These are phyloP conservation scores for Pseudocercospora fijiensis DNA, from an alignment of 2,329 filamentous ascomycete species.

Conservation along the genomic window DNA sequence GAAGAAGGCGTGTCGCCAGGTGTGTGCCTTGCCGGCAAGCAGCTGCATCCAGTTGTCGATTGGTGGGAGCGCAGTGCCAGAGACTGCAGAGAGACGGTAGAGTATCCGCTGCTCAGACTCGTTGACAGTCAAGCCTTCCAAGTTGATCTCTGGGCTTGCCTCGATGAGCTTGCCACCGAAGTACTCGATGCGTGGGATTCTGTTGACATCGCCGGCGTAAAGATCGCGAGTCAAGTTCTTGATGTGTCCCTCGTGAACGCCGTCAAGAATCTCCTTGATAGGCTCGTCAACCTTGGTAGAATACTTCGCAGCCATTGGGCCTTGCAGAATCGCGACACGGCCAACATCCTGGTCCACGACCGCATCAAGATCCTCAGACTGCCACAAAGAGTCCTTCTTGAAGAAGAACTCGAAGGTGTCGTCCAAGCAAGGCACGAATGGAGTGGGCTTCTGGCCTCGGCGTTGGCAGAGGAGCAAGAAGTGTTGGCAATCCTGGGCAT, in stretches of 20 bases:
- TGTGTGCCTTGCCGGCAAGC: constrained; percentile 79
- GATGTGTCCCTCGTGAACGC: constrained; percentile 87
- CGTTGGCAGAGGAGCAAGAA: constrained; percentile 91
- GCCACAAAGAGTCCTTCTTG: constrained; percentile 99
- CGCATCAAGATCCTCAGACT: constrained; percentile 94
- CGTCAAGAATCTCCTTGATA: constrained; percentile 89
- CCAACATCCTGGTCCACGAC: constrained; percentile 95
- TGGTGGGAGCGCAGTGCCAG: constrained; percentile 72
- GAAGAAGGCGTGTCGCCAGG: constrained; percentile 93
- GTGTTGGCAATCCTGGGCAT: constrained; percentile 96
- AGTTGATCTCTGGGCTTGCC: constrained; percentile 67
- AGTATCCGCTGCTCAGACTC: constrained; percentile 77
- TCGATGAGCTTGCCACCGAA: constrained; percentile 87
- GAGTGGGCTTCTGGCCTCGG: constrained; percentile 90
- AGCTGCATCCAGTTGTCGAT: constrained; percentile 83
- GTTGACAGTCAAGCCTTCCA: constrained; percentile 82
- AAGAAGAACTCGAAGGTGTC: constrained; percentile 99
- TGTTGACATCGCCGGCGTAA: constrained; percentile 69
- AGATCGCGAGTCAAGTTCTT: constrained; percentile 73
- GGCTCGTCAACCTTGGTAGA: constrained; percentile 89
- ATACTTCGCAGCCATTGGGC: constrained; percentile 87
- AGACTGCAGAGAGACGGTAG: constrained; percentile 76
- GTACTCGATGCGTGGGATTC: constrained; percentile 86
- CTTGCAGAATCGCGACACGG: constrained; percentile 93
- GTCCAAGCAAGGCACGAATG: constrained; percentile 92